A percentile compares a stretch with the other conserved stretches of the same genome.
Evolutionary conservation across 2,329 filamentous ascomycete genomes (phyloP).

Genomic region (Trichoderma endophyticum): DNA sequence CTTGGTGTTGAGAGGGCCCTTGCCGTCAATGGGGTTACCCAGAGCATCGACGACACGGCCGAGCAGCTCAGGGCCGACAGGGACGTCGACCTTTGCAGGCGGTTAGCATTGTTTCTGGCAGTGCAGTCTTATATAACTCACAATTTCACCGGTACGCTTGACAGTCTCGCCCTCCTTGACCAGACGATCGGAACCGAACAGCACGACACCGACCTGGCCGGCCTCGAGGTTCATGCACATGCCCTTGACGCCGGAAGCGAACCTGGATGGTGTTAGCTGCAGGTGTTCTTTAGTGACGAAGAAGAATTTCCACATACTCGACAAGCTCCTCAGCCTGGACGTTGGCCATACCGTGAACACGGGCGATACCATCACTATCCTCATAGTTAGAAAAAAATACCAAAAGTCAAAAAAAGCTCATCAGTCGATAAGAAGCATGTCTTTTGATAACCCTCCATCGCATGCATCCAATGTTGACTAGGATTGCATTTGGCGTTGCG

Average conservation of each 20-base stretch:
- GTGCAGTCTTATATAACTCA: constrained; percentile 49
- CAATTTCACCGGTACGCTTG: constrained; percentile 99
- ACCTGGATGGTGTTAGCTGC: constrained; percentile 55
- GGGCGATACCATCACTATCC: constrained; percentile 97
- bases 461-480: constrained; percentile 1
- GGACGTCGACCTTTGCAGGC: constrained; percentile 79
- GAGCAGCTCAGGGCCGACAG: constrained; percentile 87
- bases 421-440: neutral
- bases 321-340: constrained; percentile 99
- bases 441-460: neutral
- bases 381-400: constrained; percentile 30
- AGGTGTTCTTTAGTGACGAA: neutral
- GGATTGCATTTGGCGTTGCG: neutral
- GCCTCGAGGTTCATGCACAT: constrained; percentile 99
- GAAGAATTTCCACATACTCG: constrained; percentile 66
- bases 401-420: neutral
- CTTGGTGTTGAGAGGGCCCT: constrained; percentile 91
- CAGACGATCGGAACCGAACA: constrained; percentile 99
- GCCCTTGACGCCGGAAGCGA: constrained; percentile 99
- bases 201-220: constrained; percentile 99
- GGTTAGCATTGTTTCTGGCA: constrained; percentile 25
- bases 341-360: constrained; percentile 99
- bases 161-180: constrained; percentile 99
- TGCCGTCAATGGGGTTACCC: constrained; percentile 98
- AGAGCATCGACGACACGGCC: constrained; percentile 98